Evolutionary conservation across 495 filamentous ascomycete genomes (phyloP), one percentile per base, ranked within the genome.

Genomic region (Schizothecium vesticola): DNA sequence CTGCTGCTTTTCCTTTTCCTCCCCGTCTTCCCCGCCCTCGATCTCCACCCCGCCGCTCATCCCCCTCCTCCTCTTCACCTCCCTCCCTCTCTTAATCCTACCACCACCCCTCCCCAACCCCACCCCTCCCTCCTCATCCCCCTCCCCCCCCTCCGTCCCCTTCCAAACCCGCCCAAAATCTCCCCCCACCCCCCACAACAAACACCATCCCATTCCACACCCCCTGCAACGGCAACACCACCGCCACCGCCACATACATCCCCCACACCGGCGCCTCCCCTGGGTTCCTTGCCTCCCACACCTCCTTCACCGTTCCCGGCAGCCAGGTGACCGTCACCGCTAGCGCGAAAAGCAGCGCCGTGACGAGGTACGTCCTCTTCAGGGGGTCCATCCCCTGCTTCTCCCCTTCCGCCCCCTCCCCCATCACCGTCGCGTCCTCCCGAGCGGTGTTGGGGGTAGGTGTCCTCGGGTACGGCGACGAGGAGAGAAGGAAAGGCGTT

Each of bases 161-260:
- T n/a, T n/a, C 31, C 31, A 29, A 29, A 29, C 0, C 0, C 28
- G 8, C 10, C 16, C 6, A n/a, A 51, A n/a, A 80, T 51, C 1
- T 73, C 66, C 3, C 21, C 26, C 78, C 75, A 76, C 61, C 73
- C 82, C 89, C 90, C 7, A 83, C 84, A 61, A 90, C 82, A 78
- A 92, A 95, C 59, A 94, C 90, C 31, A 91, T 77, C 23, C 86
- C 86, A 71, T 93, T 95, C 88, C 90, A 92, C 66, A 93, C 88
- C 12, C 92, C 92, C 72, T 94, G 92, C 1, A 92, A 75, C 0
- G 92, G 91, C 9, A 94, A 80, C 0, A 94, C 90, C 51, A 91
- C 81, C 1, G 88, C 86, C 8, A 88, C 86, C 1, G 83, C 82
- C 56, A 90, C 85, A 71, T 90, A 88, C 51, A 92, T 83, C 5